Evolutionary conservation across 2,329 filamentous ascomycete genomes (phyloP), one percentile per base, ranked within the genome.

Genomic region (Plenodomus biglobosus): DNA sequence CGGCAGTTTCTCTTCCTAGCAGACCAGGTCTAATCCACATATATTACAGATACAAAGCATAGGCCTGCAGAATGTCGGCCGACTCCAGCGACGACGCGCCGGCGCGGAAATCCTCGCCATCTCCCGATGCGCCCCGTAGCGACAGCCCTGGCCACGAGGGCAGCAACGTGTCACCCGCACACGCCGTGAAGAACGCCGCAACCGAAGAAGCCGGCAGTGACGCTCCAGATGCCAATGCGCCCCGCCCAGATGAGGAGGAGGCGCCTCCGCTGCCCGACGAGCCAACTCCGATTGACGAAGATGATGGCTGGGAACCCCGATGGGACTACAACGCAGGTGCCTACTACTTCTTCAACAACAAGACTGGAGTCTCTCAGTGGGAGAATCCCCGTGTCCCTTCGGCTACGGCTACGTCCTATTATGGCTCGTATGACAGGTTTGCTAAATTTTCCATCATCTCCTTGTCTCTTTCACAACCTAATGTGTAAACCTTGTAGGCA

Each of bases 301-400:
- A 85, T 48, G 82, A 86, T 68, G 91, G 91, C 50, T 96, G 91
- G 91, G 85, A 88, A 50, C 85, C 84, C 30, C 78, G 88, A 49
- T 95, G 88, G 88, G 90, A 95, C 61, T 73, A 80, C 19, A 78
- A 71, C 42, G 79, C 81, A 1, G 80, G 86, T 55, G 80, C 84
- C 3, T 95, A 85, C 75, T 95, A 90, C 75, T 96, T 95, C 74
- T 85, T 85, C 77, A 96, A 95, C 69, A 84, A 86, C 58, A 85
- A 88, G 69, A 94, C 88, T 3, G 80, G 76, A 81, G 49, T 84
- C 84, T 44, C 54, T 24, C 90, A 94, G 65, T 94, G 90, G 87
- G 87, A 92, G 30, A 96, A 96, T 64, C 91, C 91, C 5, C 86
- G 91, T 41, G 76, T 92, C 3, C 80, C 85, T 4, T 74, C 76